phyloP scores from a whole-genome alignment of 345 rosid species.

The Jatropha curcas region DNA sequence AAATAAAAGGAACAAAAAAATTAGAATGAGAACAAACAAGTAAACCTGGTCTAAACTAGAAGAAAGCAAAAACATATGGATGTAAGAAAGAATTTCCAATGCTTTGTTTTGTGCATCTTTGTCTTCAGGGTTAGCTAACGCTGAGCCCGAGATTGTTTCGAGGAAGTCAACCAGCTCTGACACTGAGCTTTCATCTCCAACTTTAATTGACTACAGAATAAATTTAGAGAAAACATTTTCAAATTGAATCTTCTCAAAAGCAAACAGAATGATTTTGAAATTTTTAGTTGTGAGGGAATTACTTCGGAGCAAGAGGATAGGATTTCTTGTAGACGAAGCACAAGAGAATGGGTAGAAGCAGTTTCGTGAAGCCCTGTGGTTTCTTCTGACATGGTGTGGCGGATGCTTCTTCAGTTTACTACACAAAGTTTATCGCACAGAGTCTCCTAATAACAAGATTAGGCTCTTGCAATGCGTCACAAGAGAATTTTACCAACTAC shows the following conservation, averaged over 20 bases:
- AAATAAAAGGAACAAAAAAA: background rate
- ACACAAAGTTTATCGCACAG: no score
- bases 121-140: constrained; percentile 32
- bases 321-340: constrained; percentile 41
- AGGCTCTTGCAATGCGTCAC: no score
- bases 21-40: background rate
- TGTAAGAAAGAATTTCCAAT: constrained; percentile 42
- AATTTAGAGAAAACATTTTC: background rate
- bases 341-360: constrained; percentile 22
- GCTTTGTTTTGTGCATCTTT: constrained; percentile 40
- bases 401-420: no score
- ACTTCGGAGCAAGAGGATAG: constrained; percentile 50
- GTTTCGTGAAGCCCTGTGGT: constrained; percentile 22
- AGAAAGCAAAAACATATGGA: constrained; percentile 41
- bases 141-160: constrained; percentile 39
- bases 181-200: constrained; percentile 47
- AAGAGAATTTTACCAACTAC: no score
- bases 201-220: constrained; percentile 39
- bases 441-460: no score
- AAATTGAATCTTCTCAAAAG: background rate
- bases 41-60: constrained; percentile 59
- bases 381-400: background rate
- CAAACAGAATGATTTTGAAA: constrained; percentile 6
- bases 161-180: constrained; percentile 52
- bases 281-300: constrained; percentile 15